These are phyloP conservation scores for Lindgomyces ingoldianus DNA, from an alignment of 495 filamentous ascomycete species.

Conservation along the genomic window DNA sequence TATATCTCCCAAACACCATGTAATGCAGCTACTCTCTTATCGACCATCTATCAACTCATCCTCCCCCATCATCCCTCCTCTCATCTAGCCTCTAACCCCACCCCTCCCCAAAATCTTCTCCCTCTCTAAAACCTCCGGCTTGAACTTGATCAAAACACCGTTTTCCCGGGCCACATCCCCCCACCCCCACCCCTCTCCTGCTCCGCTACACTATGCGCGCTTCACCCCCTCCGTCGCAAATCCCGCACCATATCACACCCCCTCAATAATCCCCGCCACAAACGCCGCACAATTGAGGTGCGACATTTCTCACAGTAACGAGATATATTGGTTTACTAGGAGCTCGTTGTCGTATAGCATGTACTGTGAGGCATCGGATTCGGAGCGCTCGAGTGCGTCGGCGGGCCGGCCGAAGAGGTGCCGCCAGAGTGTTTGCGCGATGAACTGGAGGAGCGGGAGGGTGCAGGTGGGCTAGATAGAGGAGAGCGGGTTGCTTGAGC, in stretches of 20 bases:
- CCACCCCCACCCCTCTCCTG: conserved; percentile 49
- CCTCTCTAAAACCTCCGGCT: conserved; percentile 82
- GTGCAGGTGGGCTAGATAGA: conserved; percentile 82
- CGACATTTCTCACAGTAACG: conserved; percentile 90
- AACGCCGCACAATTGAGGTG: conserved; percentile 95
- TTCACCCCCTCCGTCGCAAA: conserved; percentile 80
- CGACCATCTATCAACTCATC: too few relatives aligned
- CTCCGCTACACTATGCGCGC: conserved; percentile 81
- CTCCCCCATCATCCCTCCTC: background rate
- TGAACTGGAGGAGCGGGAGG: conserved; percentile 89
- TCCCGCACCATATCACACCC: conserved; percentile 86
- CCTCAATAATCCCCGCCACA: conserved; percentile 93
- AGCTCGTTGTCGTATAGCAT: conserved; percentile 99
- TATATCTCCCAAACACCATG: background rate
- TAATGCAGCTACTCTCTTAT: too few relatives aligned
- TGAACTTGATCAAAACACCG: conserved; percentile 94
- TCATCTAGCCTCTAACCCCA: conserved; percentile 11
- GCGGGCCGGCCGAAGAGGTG: conserved; percentile 89
- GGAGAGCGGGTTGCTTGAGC: conserved; percentile 61
- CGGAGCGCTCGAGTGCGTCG: conserved; percentile 86
- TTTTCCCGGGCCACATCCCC: conserved; percentile 85
- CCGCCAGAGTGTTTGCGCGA: conserved; percentile 85
- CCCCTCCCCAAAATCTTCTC: conserved; percentile 67
- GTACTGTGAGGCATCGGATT: conserved; percentile 84
- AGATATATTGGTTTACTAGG: conserved; percentile 88